Base-by-base conservation (phyloP, 345 rosid genomes). In the Citrus medica region DNA sequence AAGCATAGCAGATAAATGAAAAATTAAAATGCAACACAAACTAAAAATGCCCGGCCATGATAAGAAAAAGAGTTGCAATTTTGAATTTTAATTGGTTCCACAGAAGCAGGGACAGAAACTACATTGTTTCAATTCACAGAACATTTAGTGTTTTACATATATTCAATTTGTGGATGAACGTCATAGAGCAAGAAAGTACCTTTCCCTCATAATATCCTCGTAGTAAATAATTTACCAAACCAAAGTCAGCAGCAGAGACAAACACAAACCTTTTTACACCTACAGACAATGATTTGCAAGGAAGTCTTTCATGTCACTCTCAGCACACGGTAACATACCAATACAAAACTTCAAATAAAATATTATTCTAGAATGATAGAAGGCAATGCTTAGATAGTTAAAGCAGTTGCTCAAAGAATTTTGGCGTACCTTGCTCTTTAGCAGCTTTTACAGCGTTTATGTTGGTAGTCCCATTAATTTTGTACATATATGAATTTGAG, bases 221-320 rank as follows among this genome's bases (percentile, higher is more conserved):
- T 24, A 89, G 80, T 69, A 87, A 64, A 58, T 86, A 76, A 67
- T 87, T 86, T 69, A 88, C 60, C 72, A 89, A 53, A 58, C 94
- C 94, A 73, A 80, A 89, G 79, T 89, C 94, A 46, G 91, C 92
- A 80, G 94, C 94, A 68, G 91, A 90, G 55, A 89, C 80, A 24
- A 86, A 90, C 35, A 86, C 94, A 82, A 83, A 88, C 71, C 88
- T 86, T 75, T 86, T 85, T 58, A 89, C 91, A 84, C 92, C 92
- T 90, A 82, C 55, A 77, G 53, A 59, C 27, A 74, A 28, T 33
- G 68, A 76, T 51, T 51, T 19, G 28, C 16, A 33, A 16, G n/a
- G n/a, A 68, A 32, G 12, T 16, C 22, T 55, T 27, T 32, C 27
- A 46, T 46, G 51, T 12, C 16, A 13, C 28, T 19, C 58, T 53